Base-by-base conservation (phyloP, 1,139 yeast species). In the Hemisphaericaspora xylofermentans region DNA sequence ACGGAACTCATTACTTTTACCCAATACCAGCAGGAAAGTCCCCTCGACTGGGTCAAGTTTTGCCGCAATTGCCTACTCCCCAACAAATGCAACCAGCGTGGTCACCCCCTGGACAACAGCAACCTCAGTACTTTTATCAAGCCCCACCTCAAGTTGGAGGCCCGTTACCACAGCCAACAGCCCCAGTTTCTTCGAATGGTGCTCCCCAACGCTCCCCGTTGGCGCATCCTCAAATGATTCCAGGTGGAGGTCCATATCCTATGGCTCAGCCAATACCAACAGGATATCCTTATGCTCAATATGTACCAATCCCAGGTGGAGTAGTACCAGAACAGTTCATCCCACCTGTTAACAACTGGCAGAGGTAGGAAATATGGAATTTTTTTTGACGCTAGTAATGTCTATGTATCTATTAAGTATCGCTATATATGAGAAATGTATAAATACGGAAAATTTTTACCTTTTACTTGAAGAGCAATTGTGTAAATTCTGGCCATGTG, bases 221-320 rank as follows among this genome's bases (percentile, higher is more conserved):
- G 43, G 35, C 33, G 7, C 46, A 41, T 22, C 45, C 44, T 8
- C 50, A 38, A 33, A 45, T 48, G 44, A 30, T 43, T 12, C 64
- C 61, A 8, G 47, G 56, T 18, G 60, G 53, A 14, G 49, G 50
- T 3, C 48, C 51, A 21, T 53, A 53, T n/a, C 51, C 50, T 3
- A 46, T 53, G 30, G 50, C 43, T 12, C 57, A 53, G 8, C 45
- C 47, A 15, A 40, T 40, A 21, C 56, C 58, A 7, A 55, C 65
- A 17, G 68, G 66, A 3, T 65, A 63, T 42, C 58, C 65, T 10
- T 66, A 65, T 43, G 68, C 68, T 13, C 70, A 62, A 42, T 63
- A 62, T 47, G 55, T 64, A 35, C 71, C 72, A 4, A 53, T 65
- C 41, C 69, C 61, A 19, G 68, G 68, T 4, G 61, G 62, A 9